A percentile compares a stretch with the other conserved stretches of the same genome.
phyloP scores from a whole-genome alignment of 2,329 filamentous ascomycete genomes.

The Pseudopyrenochaeta lycopersici region DNA sequence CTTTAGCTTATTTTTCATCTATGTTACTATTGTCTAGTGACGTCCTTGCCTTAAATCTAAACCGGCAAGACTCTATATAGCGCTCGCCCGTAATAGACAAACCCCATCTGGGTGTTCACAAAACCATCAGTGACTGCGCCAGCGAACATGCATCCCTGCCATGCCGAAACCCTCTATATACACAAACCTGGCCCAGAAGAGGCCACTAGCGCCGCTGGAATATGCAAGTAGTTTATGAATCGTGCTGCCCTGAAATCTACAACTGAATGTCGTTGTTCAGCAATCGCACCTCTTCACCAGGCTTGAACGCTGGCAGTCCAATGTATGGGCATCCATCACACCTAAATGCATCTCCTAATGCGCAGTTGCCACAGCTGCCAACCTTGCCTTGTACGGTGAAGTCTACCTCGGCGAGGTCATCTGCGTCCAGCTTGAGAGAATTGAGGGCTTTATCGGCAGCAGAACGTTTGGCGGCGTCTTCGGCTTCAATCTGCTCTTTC shows the following conservation, averaged over 20 bases:
- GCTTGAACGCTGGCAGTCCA: conserved; percentile 94
- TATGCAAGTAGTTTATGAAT: conserved; percentile 1
- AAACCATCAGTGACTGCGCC: background rate
- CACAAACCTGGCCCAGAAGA: background rate
- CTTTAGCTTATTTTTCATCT: too few relatives aligned
- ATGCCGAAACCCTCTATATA: conserved; percentile 1
- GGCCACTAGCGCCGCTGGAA: conserved; percentile 4
- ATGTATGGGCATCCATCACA: conserved; percentile 81
- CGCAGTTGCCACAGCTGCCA: conserved; percentile 93
- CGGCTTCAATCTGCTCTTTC: conserved; percentile 82
- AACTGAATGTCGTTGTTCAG: conserved; percentile 87
- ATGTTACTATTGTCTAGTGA: too few relatives aligned
- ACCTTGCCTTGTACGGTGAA: conserved; percentile 98
- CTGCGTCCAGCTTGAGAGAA: conserved; percentile 74
- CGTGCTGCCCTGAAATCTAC: conserved; percentile 48
- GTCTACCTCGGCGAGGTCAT: conserved; percentile 88
- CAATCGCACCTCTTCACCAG: conserved; percentile 90
- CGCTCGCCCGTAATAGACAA: too few relatives aligned
- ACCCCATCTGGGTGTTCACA: too few relatives aligned
- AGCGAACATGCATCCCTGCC: background rate
- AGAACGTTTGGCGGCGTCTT: conserved; percentile 75
- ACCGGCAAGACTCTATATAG: too few relatives aligned
- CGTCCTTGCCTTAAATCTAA: too few relatives aligned
- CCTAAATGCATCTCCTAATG: conserved; percentile 82
- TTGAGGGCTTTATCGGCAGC: conserved; percentile 71